Base-by-base conservation (phyloP, 75 land plant species). In the Picea glauca region DNA sequence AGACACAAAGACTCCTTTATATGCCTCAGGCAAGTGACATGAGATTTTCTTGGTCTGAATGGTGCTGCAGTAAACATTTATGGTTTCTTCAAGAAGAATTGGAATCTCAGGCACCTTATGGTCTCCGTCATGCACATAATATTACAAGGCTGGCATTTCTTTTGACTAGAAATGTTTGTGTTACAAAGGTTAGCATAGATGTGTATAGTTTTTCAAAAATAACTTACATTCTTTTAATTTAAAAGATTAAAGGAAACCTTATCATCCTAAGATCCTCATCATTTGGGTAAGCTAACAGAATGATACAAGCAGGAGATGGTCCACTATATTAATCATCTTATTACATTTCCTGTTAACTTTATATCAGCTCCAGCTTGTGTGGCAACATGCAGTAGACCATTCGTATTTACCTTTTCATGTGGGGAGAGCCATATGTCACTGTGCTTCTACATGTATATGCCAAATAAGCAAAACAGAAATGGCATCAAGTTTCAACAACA, bases 1-100 rank as follows among this genome's bases (percentile, higher is more conserved):
- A 85, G 99, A 97, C 80, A 97, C 98, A 30, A 91, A 85, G 79
- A 97, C 98, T 35, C 96, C 99, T 56, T 77, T 95, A 59, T 84
- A 91, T 61, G 92, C 94, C 74, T 70, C 90, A 84, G 93, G 99
- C 81, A 85, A 81, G 88, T 86, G 60, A 75, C 60, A 70, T 40
- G 74, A 2, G 11, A 70, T 40, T 70, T 70, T 70, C 74, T 43
- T 20, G 13, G 11, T 70, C 26, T 70, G 20, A 70, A 43, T 40
- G 20, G 43, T 68, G 20, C 4, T 70, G 56, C 12, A 50, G 50
- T 43, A 43, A 43, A 43, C 56, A 50, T 40, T 38, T 43, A 20
- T 40, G 74, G 74, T 12, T 70, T 15, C 43, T 70, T 12, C 56
- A 70, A 43, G 74, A 40, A 70, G 13, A n/a, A 2, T 9, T 70